Percentiles rank a stretch among this genome's conserved stretches.
These are phyloP conservation scores for Fusarium metavorans DNA, from an alignment of 2,329 filamentous ascomycete species.

Conservation along the genomic window DNA sequence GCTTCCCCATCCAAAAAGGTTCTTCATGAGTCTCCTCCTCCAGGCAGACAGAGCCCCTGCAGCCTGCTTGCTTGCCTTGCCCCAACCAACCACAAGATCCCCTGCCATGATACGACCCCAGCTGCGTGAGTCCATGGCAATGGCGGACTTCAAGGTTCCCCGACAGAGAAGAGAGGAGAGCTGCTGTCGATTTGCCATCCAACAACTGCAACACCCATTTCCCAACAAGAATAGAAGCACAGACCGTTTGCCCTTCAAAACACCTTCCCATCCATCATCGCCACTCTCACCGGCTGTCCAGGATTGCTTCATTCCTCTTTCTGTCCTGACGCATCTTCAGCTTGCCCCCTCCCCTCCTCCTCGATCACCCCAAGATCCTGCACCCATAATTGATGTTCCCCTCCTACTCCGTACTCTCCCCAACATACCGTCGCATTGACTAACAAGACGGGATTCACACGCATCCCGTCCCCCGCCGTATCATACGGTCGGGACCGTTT, in stretches of 20 bases:
- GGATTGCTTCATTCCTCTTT: background rate
- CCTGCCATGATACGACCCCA: slow-evolving; percentile 21
- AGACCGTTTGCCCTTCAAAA: background rate
- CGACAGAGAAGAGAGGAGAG: background rate
- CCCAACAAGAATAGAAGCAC: slow-evolving; percentile 19
- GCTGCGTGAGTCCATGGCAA: background rate
- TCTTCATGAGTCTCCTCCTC: background rate
- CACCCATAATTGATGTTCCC: background rate
- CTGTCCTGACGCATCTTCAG: slow-evolving; percentile 3
- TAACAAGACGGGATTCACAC: slow-evolving; percentile 1
- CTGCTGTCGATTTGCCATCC: slow-evolving; percentile 5
- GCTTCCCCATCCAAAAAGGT: slow-evolving; percentile 10
- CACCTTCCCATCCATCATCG: slow-evolving; percentile 8
- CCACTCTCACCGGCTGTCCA: slow-evolving; percentile 17
- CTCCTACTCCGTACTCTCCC: background rate
- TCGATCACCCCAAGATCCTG: background rate
- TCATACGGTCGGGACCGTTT: slow-evolving; percentile 1
- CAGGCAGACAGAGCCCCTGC: background rate
- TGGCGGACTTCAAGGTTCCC: background rate
- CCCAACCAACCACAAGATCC: slow-evolving; percentile 25
- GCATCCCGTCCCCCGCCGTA: background rate
- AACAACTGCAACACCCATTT: slow-evolving; percentile 3
- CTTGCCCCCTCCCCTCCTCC: background rate
- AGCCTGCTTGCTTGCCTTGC: background rate
- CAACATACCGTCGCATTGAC: slow-evolving; percentile 3